Evolutionary conservation across 208 protist genomes (phyloP), one percentile per base, ranked within the genome.

Genomic region (Trypanosomatidae sp.): DNA sequence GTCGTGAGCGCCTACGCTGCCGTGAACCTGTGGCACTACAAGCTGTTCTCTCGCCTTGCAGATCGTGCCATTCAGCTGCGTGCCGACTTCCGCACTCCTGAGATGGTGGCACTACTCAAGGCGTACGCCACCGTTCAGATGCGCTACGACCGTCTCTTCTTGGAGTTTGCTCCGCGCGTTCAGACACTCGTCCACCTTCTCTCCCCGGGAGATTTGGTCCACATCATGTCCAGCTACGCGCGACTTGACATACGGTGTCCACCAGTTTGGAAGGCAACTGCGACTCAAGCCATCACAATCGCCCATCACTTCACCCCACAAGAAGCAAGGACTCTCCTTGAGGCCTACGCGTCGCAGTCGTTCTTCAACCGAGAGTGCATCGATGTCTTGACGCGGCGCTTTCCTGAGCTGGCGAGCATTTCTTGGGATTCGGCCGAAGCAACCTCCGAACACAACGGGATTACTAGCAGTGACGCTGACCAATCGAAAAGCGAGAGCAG

Each of bases 1-100:
- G 84, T 93, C 3, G 89, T 94, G 39, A 77, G 84, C 62, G 88
- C 90, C 47, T 97, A 97, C 76, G 77, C 92, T 1, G 71, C 77
- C 6, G 86, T 92, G 50, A 85, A 84, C 19, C 46, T 97, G 53
- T 97, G 92, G 92, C 92, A 97, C 64, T 95, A 97, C 77, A 91
- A 91, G 55, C 83, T 97, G 12, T 97, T 97, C 70, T 76, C 84
- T 33, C 74, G 80, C 28, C 83, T 97, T 17, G 92, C 89, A 10
- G 92, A 97, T 47, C 85, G 90, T 13, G 90, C 90, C 8, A 79
- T 95, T 28, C 81, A 90, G 69, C 64, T 94, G 5, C 81, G 87
- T 3, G 81, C 76, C 17, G 89, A 96, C 47, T 89, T 93, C 69
- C 80, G 74, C 4, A 69, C 74, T 6, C 19, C 77, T 25, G 79